Evolutionary conservation across 805 yeast species (phyloP).

Genomic region (Wickerhamiella sergipiensis): DNA sequence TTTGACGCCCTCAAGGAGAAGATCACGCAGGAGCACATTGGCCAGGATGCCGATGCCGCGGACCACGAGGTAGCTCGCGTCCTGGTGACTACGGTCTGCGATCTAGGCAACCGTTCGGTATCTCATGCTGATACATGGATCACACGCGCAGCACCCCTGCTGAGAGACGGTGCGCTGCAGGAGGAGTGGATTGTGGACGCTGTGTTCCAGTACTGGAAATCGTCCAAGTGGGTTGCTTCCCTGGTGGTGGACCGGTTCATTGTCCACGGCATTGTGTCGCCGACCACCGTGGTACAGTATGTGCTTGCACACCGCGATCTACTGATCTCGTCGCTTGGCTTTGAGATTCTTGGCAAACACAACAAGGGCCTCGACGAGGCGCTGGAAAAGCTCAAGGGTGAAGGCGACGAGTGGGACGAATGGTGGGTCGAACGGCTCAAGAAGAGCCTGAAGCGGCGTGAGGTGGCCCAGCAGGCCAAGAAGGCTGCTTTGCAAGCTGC

Average conservation of each 20-base stretch:
- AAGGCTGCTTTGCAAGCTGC: background rate
- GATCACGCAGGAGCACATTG: slow-evolving; percentile 20
- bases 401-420: slow-evolving; percentile 8
- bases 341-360: slow-evolving; percentile 16
- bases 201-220: slow-evolving; percentile 50
- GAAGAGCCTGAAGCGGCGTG: slow-evolving; percentile 9
- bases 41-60: slow-evolving; percentile 25
- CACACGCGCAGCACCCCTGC: slow-evolving; percentile 26
- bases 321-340: slow-evolving; percentile 18
- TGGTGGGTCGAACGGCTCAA: slow-evolving; percentile 16
- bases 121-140: slow-evolving; percentile 57
- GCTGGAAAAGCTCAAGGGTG: slow-evolving; percentile 1
- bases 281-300: slow-evolving; percentile 31
- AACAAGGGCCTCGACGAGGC: slow-evolving; percentile 4
- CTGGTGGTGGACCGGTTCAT: slow-evolving; percentile 42
- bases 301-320: slow-evolving; percentile 26
- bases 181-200: slow-evolving; percentile 37
- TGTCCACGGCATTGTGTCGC: slow-evolving; percentile 31
- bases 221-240: slow-evolving; percentile 50
- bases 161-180: slow-evolving; percentile 19
- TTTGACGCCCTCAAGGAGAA: slow-evolving; percentile 22
- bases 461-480: background rate
- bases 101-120: slow-evolving; percentile 77
- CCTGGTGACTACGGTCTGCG: slow-evolving; percentile 57
- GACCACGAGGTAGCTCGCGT: slow-evolving; percentile 42